A percentile compares a stretch with the other conserved stretches of the same genome.
Conservation (phyloP, 164 flowering plant species). For the Vitis rotundifolia region DNA sequence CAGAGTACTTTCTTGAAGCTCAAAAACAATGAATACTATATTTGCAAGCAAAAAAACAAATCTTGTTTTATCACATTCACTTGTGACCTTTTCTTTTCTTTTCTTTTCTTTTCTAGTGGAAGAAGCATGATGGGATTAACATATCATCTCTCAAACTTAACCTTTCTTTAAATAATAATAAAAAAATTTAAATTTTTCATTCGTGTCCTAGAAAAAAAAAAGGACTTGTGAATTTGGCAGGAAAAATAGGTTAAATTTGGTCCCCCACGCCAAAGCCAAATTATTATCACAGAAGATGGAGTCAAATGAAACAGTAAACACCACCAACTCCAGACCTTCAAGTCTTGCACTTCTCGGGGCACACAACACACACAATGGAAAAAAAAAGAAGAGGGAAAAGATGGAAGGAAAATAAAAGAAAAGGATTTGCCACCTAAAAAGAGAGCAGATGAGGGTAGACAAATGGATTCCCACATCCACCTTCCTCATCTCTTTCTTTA, state of each 20-base stretch:
- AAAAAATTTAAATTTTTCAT: too few species aligned
- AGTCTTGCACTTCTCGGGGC: neutral
- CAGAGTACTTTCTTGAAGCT: too few species aligned
- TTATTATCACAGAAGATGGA: neutral
- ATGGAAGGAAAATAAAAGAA: neutral
- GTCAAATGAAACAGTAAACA: conserved; percentile 1
- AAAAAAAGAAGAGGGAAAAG: neutral
- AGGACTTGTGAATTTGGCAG: too few species aligned
- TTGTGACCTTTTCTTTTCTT: too few species aligned
- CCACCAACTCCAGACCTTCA: conserved; percentile 3
- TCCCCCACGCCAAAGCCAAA: neutral
- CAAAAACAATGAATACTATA: too few species aligned
- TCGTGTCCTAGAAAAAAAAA: too few species aligned
- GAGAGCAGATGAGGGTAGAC: conserved; percentile 12
- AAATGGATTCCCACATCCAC: conserved; percentile 17
- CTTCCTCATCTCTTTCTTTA: neutral
- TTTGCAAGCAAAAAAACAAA: too few species aligned
- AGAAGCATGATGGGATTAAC: too few species aligned
- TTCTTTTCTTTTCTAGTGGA: too few species aligned
- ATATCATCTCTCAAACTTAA: too few species aligned
- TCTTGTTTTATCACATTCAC: too few species aligned
- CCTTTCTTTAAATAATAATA: too few species aligned
- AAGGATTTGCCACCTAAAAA: conserved; percentile 10
- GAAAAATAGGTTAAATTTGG: neutral
- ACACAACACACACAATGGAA: conserved; percentile 1